phyloP scores from a whole-genome alignment of 176 grass and related monocot genomes.

The Urochloa ruziziensis region DNA sequence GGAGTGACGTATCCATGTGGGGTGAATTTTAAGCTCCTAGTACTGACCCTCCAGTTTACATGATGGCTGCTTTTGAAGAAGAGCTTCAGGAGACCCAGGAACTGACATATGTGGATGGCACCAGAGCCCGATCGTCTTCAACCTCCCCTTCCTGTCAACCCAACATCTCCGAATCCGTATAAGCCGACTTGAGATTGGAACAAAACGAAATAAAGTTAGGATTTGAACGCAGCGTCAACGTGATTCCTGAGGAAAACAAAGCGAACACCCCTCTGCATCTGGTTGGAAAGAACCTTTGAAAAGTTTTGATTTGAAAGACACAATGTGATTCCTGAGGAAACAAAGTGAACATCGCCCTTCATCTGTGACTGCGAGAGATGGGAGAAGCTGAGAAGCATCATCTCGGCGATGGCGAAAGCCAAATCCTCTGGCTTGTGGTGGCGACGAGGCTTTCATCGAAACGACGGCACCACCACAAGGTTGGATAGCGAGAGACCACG shows the following conservation, averaged over 20 bases:
- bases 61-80: not conserved
- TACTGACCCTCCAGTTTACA: no score
- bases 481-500: not conserved
- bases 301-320: not conserved
- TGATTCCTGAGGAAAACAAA: not conserved
- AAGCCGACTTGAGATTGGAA: not conserved
- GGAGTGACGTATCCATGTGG: not conserved
- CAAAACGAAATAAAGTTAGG: not conserved
- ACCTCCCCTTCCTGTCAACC: not conserved
- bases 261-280: not conserved
- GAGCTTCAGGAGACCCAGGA: slow-evolving; percentile 5
- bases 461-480: not conserved
- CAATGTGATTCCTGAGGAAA: not conserved
- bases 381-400: not conserved
- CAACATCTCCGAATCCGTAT: not conserved
- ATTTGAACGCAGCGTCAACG: not conserved
- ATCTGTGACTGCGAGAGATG: not conserved
- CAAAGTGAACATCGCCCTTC: not conserved
- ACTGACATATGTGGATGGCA: not conserved
- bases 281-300: not conserved
- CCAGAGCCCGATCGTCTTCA: not conserved
- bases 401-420: not conserved
- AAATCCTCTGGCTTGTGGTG: not conserved
- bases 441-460: not conserved
- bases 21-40: not conserved